Base-by-base conservation (phyloP, 768 basidiomycete genomes). In the Dacryopinax primogenitus region DNA sequence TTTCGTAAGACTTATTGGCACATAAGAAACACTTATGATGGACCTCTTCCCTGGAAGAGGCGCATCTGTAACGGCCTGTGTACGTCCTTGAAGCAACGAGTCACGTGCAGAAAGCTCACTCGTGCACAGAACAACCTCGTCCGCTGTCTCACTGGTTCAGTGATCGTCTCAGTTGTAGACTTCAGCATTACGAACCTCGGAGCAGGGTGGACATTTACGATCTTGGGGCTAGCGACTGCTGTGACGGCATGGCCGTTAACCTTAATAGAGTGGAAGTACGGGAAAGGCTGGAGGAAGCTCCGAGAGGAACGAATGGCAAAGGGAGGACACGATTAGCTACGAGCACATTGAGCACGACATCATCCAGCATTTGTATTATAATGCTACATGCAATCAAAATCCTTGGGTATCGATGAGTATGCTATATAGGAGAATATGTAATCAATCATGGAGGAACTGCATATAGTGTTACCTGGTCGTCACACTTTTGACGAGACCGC, bases 401-500 rank as follows among this genome's bases (percentile, higher is more conserved):
- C 41, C 41, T 37, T 37, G 36, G 36, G 18, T 37, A 9, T 37
- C 36, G 9, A 18, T 9, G 18, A 9, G 9, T 37, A 37, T 37
- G n/a, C n/a, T n/a, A n/a, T n/a, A n/a, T n/a, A n/a, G n/a, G n/a
- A n/a, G 36, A 18, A 37, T 37, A 37, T 37, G 36, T 37, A 9
- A 37, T 9, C 18, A 37, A 37, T 37, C 36, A 37, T 9, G 9
- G 18, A 44, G 41, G 23, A 44, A 4, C 41, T 44, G 41, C 3
- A 18, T 44, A 23, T 23, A 6, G 41, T 18, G 18, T 44, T 44
- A 18, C 26, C 6, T 30, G 15, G 36, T 21, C 1, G 61, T 16
- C 7, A 76, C 67, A 37, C 65, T 68, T 26, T 78, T 78, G 1
- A 95, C 75, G 32, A 95, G 70, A 0, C 87, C 88, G 16, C 77